Evolutionary conservation across 2,329 filamentous ascomycete genomes (phyloP).

Genomic region (Fusarium nurragi): DNA sequence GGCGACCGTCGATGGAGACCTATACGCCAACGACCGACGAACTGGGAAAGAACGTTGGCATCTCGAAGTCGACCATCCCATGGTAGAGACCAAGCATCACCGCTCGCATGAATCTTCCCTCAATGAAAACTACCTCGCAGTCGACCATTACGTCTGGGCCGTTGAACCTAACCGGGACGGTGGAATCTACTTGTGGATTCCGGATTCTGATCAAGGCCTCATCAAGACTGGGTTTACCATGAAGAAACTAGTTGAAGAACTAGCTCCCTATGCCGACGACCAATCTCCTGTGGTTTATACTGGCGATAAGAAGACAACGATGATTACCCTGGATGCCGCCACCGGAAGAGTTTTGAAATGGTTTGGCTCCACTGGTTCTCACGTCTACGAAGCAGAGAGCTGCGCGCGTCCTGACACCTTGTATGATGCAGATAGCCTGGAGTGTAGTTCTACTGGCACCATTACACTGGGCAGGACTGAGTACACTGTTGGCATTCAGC

Average conservation of each 20-base stretch:
- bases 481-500: conserved; percentile 88
- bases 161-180: conserved; percentile 92
- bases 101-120: conserved; percentile 72
- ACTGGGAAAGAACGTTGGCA: conserved; percentile 88
- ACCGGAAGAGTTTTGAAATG: conserved; percentile 85
- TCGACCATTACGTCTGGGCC: conserved; percentile 93
- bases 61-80: conserved; percentile 82
- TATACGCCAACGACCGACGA: conserved; percentile 89
- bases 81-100: conserved; percentile 90
- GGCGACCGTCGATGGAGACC: conserved; percentile 98
- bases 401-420: conserved; percentile 76
- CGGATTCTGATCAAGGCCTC: conserved; percentile 66
- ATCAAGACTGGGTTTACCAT: conserved; percentile 77
- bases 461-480: conserved; percentile 87
- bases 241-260: conserved; percentile 87
- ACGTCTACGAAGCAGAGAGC: conserved; percentile 75
- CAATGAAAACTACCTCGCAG: conserved; percentile 67
- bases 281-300: conserved; percentile 87
- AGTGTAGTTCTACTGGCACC: conserved; percentile 82
- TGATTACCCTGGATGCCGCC: conserved; percentile 88
- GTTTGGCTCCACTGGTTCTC: conserved; percentile 78
- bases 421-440: conserved; percentile 73
- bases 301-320: conserved; percentile 87
- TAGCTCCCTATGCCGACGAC: conserved; percentile 78
- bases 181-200: conserved; percentile 85